These are phyloP conservation scores for Pseudohalonectria lignicola DNA, from an alignment of 2,329 filamentous ascomycete species.

Conservation along the genomic window DNA sequence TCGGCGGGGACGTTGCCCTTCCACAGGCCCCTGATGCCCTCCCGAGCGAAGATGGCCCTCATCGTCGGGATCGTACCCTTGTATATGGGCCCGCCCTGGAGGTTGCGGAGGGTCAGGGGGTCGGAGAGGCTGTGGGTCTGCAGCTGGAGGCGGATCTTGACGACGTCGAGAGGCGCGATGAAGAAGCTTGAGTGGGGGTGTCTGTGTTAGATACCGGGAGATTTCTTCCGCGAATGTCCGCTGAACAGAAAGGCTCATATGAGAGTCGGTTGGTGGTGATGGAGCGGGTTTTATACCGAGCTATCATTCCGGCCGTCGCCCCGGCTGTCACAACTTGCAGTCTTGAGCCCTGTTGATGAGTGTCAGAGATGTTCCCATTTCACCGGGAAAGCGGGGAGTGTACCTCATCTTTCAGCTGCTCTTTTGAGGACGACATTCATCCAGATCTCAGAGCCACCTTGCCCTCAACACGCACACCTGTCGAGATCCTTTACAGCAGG, in stretches of 20 bases:
- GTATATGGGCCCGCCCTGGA: constrained; percentile 43
- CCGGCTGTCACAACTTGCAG: constrained; percentile 46
- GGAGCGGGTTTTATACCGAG: constrained; percentile 45
- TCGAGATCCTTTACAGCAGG: too few species aligned
- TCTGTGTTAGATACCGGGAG: too few species aligned
- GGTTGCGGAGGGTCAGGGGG: constrained; percentile 45
- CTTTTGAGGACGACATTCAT: constrained; percentile 30
- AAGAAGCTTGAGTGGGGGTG: constrained; percentile 53
- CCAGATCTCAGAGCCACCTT: too few species aligned
- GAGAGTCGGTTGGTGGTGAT: background rate
- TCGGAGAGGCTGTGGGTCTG: constrained; percentile 78
- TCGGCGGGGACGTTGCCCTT: constrained; percentile 97
- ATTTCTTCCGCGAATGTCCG: too few species aligned
- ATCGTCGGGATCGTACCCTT: constrained; percentile 70
- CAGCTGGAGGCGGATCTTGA: constrained; percentile 95
- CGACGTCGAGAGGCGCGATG: constrained; percentile 88
- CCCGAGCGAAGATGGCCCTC: constrained; percentile 63
- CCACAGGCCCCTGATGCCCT: constrained; percentile 83
- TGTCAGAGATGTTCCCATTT: background rate
- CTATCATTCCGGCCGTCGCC: constrained; percentile 69
- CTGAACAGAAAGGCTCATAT: too few species aligned
- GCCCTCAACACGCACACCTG: too few species aligned
- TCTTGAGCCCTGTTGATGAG: constrained; percentile 34
- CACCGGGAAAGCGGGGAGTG: too few species aligned
- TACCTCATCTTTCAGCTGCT: constrained; percentile 50